Evolutionary conservation across 805 yeast genomes (phyloP), one percentile per base, ranked within the genome.

Genomic region (Lipomyces japonicus): DNA sequence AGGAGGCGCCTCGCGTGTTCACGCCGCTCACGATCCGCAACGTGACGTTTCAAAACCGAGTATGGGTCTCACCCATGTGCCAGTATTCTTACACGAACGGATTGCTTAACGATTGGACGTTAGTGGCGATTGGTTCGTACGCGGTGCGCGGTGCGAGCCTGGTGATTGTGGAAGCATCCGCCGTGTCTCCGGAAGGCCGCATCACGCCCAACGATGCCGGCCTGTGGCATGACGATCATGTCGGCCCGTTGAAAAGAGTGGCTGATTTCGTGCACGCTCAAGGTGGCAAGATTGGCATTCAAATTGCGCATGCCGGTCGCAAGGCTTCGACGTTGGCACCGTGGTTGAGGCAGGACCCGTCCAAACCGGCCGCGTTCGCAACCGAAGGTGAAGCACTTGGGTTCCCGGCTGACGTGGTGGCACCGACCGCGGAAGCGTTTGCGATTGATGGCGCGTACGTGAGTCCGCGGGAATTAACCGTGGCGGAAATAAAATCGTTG

Each of bases 231-330:
- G 80, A 77, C 44, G 72, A 65, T 24, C 81, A 77, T 43, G 81
- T 80, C 2, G 36, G 44, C 5, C 67, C 67, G 18, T 63, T 71
- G 69, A 69, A 69, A 56, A 63, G 64, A 35, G 64, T 77, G 42
- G 70, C 61, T 31, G 76, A 75, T 42, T 66, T 59, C 37, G 71
- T 74, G 23, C 80, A 76, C 55, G 61, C 60, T 2, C 72, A 75
- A 50, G 62, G 61, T 36, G 70, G 67, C 30, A 62, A 63, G 21
- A 71, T 78, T 50, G 84, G 82, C 28, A 64, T 77, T 44, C 85
- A 80, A 62, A 36, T 80, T 22, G 75, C 73, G 12, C 82, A 79
- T 61, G 79, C 76, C 26, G 84, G 83, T 44, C 71, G 81, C 58
- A 76, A 77, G 57, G 71, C 69, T 1, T 63, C 69, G 46, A 70